Evolutionary conservation across 371 early-diverging fungal genomes (phyloP).

Genomic region (Batkoa obscura): DNA sequence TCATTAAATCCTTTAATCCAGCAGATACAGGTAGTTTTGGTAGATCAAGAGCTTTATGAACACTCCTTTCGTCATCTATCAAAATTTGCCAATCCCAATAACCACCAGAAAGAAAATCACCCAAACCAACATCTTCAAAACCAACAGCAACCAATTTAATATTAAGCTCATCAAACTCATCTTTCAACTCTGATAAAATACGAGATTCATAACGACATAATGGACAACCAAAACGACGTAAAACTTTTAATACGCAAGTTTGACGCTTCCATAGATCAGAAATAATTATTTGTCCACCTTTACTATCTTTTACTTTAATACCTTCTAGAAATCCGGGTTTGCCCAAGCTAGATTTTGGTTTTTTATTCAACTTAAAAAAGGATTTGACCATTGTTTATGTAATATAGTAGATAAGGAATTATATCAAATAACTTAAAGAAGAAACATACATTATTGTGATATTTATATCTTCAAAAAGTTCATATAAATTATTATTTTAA

Average conservation of each 20-base stretch:
- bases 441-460: no score
- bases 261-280: neutral
- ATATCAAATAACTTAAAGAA: no score
- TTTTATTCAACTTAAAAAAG: no score
- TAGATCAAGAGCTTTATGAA: neutral
- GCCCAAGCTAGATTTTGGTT: no score
- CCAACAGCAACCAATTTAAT: neutral
- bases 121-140: neutral
- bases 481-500: no score
- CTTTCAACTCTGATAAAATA: neutral
- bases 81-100: neutral
- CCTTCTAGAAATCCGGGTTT: no score
- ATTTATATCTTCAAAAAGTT: no score
- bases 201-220: neutral
- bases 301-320: neutral
- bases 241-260: neutral
- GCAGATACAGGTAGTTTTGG: neutral
- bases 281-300: neutral
- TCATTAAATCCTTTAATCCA: neutral
- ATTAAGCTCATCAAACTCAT: neutral
- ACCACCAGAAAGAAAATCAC: neutral
- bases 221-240: neutral
- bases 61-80: neutral
- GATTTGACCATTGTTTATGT: no score
- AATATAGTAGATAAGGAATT: no score